phyloP scores from a whole-genome alignment of 75 land plant species.

The Sequoiadendron giganteum region DNA sequence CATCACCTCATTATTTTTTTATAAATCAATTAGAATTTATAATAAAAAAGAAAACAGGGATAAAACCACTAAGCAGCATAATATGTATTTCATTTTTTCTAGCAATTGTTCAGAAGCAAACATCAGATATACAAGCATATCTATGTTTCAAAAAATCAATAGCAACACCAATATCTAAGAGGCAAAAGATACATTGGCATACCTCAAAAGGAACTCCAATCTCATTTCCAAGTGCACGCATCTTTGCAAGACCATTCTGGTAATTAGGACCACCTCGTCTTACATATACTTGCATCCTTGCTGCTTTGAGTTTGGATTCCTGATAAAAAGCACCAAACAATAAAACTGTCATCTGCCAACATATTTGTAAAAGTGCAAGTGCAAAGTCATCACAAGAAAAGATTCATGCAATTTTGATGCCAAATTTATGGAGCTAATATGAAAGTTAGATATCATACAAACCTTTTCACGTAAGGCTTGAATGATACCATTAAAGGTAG shows the following conservation, averaged over 20 bases:
- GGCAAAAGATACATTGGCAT: background rate
- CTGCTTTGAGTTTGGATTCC: conserved; percentile 54
- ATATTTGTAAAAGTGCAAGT: background rate
- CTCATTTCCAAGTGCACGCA: conserved; percentile 52
- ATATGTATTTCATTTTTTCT: background rate
- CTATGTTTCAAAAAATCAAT: background rate
- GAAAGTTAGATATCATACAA: conserved; percentile 7
- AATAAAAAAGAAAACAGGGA: background rate
- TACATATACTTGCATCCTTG: conserved; percentile 44
- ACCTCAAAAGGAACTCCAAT: conserved; percentile 50
- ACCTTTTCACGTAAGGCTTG: conserved; percentile 62
- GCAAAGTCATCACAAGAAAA: background rate
- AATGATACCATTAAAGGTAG: conserved; percentile 59
- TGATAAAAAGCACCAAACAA: conserved; percentile 16
- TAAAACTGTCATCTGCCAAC: background rate
- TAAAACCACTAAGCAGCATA: background rate
- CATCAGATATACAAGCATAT: background rate
- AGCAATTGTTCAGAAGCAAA: background rate
- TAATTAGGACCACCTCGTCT: conserved; percentile 64
- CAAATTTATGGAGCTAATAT: background rate
- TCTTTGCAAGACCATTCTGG: conserved; percentile 48
- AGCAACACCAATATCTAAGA: background rate
- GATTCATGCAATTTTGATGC: background rate
- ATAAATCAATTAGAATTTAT: background rate
- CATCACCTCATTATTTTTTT: background rate